A percentile compares a stretch with the other conserved stretches of the same genome.
Conservation (phyloP, 768 basidiomycete genomes). For the Pulveroboletus sp. region DNA sequence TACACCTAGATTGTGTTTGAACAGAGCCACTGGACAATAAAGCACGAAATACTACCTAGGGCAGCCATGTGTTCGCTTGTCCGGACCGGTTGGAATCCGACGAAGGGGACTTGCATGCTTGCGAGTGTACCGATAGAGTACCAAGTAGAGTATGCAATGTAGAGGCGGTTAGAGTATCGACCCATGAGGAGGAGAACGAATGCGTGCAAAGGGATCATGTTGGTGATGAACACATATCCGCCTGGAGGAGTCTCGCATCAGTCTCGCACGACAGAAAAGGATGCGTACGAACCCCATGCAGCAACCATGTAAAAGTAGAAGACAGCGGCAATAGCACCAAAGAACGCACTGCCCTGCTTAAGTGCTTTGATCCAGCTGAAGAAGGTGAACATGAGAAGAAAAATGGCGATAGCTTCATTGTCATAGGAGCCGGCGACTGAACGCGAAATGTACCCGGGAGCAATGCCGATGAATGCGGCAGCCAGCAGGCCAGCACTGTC, state of each 20-base stretch:
- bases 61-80: constrained; percentile 99
- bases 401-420: constrained; percentile 99
- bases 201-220: constrained; percentile 98
- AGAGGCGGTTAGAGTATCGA: constrained; percentile 85
- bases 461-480: constrained; percentile 97
- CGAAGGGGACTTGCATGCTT: constrained; percentile 99
- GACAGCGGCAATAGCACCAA: constrained; percentile 83
- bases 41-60: constrained; percentile 52
- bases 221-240: constrained; percentile 99
- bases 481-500: constrained; percentile 95
- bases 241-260: constrained; percentile 41
- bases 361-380: constrained; percentile 95
- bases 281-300: constrained; percentile 77
- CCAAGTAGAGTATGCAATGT: constrained; percentile 95
- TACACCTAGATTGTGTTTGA: constrained; percentile 55
- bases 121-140: constrained; percentile 96
- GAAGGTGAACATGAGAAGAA: constrained; percentile 99
- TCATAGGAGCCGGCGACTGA: constrained; percentile 99
- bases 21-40: neutral
- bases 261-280: neutral
- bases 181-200: constrained; percentile 96
- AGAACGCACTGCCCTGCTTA: constrained; percentile 90
- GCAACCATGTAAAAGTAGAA: constrained; percentile 99
- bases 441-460: constrained; percentile 97
- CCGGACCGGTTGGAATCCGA: constrained; percentile 96